These are phyloP conservation scores for Tubosaeta sp. DNA, from an alignment of 768 basidiomycete genomes.

Conservation along the genomic window DNA sequence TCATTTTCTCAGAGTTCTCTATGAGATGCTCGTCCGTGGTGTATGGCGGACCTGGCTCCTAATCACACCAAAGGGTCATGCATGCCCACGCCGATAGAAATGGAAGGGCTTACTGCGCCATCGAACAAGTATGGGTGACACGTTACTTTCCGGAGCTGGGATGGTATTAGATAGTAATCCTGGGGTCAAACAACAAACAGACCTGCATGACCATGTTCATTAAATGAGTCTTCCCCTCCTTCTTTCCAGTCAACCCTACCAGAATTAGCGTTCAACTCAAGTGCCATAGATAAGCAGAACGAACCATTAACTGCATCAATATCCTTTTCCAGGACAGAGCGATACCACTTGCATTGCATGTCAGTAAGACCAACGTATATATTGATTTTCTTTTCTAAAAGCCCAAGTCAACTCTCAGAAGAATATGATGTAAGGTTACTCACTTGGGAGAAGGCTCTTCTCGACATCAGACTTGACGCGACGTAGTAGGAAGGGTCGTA, in stretches of 20 bases:
- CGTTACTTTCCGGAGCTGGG: constrained; percentile 72
- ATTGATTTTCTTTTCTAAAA: constrained; percentile 95
- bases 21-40: constrained; percentile 97
- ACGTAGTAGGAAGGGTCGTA: constrained; percentile 89
- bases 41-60: constrained; percentile 98
- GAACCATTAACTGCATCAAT: constrained; percentile 96
- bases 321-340: constrained; percentile 92
- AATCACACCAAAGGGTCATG: neutral
- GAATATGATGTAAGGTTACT: constrained; percentile 10
- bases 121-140: constrained; percentile 93
- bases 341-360: constrained; percentile 99
- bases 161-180: neutral
- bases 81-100: neutral
- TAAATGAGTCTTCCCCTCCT: constrained; percentile 94
- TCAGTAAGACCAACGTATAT: constrained; percentile 96
- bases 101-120: constrained; percentile 58
- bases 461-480: constrained; percentile 97
- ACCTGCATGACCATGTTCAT: constrained; percentile 99
- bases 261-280: neutral
- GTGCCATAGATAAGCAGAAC: constrained; percentile 11
- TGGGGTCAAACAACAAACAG: constrained; percentile 2
- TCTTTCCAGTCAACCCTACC: constrained; percentile 86
- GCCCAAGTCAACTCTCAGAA: neutral
- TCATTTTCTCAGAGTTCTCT: constrained; percentile 94
- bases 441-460: constrained; percentile 90